Conservation (phyloP, 2,329 filamentous ascomycete genomes). For the Diaporthe helianthi region DNA sequence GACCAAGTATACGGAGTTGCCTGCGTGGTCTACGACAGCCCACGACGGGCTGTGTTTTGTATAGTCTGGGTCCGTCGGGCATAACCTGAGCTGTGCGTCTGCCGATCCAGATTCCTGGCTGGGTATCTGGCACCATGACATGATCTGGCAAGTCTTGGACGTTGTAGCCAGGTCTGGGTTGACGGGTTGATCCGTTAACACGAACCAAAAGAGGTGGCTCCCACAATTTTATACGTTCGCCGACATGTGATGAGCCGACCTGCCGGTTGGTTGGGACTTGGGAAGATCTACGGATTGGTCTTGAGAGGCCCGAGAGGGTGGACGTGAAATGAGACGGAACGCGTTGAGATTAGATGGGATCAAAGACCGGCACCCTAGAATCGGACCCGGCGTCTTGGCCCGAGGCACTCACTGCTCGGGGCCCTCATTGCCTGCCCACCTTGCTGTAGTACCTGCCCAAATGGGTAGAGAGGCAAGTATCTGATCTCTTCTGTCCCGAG, state of each 20-base stretch:
- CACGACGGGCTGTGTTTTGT: not conserved
- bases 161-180: not conserved
- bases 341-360: constrained; percentile 21
- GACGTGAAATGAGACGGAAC: constrained; percentile 18
- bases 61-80: not conserved
- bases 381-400: constrained; percentile 21
- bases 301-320: not conserved
- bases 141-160: not conserved
- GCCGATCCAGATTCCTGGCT: too few species aligned
- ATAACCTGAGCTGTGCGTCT: not conserved
- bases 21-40: too few species aligned
- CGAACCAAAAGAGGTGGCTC: not conserved
- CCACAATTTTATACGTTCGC: not conserved
- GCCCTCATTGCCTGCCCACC: not conserved
- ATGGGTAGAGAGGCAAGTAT: too few species aligned
- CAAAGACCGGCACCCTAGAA: constrained; percentile 8
- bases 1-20: too few species aligned
- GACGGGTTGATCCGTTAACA: not conserved
- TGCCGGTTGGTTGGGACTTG: not conserved
- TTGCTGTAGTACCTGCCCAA: too few species aligned
- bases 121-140: not conserved
- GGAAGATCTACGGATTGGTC: not conserved
- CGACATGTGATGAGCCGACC: not conserved
- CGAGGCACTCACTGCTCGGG: not conserved
- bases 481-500: constrained; percentile 5